Conservation (phyloP, 2,329 filamentous ascomycete genomes). For the Coniochaeta ligniaria region DNA sequence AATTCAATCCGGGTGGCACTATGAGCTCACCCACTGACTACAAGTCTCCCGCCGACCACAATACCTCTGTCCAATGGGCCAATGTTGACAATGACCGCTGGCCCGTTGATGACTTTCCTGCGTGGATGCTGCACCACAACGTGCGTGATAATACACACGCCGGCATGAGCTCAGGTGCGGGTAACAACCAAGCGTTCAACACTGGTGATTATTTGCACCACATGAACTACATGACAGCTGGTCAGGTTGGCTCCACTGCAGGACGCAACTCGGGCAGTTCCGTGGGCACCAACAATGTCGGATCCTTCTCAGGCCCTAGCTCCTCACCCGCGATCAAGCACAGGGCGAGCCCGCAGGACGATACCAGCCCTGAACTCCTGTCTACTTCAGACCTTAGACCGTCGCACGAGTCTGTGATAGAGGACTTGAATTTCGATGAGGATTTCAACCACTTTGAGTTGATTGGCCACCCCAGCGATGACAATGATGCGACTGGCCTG, state of each 20-base stretch:
- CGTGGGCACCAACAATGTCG: not conserved
- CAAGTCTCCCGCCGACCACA: not conserved
- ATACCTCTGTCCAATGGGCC: not conserved
- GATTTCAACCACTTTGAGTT: not conserved
- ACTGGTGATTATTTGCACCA: not conserved
- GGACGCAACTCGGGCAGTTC: not conserved
- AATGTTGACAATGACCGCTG: not conserved
- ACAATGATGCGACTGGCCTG: not conserved
- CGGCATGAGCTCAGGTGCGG: not conserved
- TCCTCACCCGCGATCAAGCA: not conserved
- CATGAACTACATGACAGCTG: not conserved
- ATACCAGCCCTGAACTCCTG: not conserved
- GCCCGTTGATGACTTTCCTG: not conserved
- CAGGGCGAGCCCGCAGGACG: not conserved
- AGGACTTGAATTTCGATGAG: not conserved
- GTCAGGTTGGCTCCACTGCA: not conserved
- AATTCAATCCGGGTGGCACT: not conserved
- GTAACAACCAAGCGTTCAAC: not conserved
- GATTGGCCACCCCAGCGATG: not conserved
- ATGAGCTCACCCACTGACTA: not conserved
- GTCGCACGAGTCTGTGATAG: not conserved
- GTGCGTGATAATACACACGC: not conserved
- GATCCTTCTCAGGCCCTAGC: not conserved
- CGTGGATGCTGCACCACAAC: not conserved
- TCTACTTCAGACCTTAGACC: not conserved